Conservation (phyloP, 305 asterid genomes). For the Fraxinus nigra region DNA sequence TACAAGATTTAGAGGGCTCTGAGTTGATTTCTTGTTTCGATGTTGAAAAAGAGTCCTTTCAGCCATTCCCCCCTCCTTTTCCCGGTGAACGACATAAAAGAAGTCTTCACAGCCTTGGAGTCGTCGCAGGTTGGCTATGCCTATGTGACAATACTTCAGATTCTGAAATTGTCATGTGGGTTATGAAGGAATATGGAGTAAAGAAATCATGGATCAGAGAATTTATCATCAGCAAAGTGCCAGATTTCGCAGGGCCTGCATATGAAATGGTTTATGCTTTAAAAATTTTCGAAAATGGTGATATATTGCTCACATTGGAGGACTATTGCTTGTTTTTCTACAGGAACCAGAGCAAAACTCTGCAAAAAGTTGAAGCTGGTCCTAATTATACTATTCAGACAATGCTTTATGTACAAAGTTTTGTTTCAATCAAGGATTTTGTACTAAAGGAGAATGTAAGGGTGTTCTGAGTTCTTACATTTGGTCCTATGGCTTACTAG, state of each 20-base stretch:
- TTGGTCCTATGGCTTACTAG: not conserved
- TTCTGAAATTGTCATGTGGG: conserved; percentile 32
- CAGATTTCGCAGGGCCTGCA: not conserved
- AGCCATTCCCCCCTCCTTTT: conserved; percentile 31
- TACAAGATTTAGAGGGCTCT: not conserved
- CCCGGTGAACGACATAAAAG: not conserved
- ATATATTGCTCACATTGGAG: conserved; percentile 32
- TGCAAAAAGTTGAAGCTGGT: not conserved
- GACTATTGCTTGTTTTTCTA: conserved; percentile 7
- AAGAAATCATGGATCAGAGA: conserved; percentile 35
- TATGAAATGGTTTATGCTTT: conserved; percentile 26
- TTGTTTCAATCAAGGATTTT: conserved; percentile 21
- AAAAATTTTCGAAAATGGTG: conserved; percentile 36
- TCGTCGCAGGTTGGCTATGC: conserved; percentile 18
- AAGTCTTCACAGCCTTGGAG: conserved; percentile 16
- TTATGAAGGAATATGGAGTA: conserved; percentile 47
- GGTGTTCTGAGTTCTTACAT: not conserved
- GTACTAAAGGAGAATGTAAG: conserved; percentile 5
- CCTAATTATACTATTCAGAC: not conserved
- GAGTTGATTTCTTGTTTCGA: conserved; percentile 30
- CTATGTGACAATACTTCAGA: conserved; percentile 32
- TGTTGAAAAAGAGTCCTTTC: conserved; percentile 28
- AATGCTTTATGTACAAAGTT: conserved; percentile 14
- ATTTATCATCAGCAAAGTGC: conserved; percentile 21
- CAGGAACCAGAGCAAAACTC: not conserved